Percentiles rank a stretch among this genome's conserved stretches.
phyloP scores from a whole-genome alignment of 2,329 filamentous ascomycete genomes.

The Didymella pomorum region DNA sequence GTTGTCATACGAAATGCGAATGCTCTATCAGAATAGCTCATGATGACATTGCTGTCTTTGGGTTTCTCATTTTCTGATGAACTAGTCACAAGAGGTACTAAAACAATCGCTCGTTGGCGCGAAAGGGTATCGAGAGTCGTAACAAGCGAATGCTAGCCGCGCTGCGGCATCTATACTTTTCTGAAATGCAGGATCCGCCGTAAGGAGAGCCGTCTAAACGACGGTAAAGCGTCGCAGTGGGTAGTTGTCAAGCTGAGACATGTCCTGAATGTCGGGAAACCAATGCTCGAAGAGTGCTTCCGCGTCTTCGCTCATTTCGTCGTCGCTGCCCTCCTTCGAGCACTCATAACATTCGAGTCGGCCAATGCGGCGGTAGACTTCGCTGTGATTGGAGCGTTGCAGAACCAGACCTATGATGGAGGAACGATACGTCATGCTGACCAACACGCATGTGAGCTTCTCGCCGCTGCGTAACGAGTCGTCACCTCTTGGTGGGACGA shows the following conservation, averaged over 20 bases:
- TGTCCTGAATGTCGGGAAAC: conserved; percentile 49
- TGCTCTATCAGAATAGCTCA: background rate
- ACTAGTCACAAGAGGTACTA: background rate
- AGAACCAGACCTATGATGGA: conserved; percentile 47
- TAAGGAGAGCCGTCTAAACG: conserved; percentile 22
- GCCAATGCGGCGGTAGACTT: conserved; percentile 44
- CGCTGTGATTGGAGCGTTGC: conserved; percentile 30
- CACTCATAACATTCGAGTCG: conserved; percentile 50
- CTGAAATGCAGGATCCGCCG: background rate
- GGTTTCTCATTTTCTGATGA: background rate
- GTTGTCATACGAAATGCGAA: background rate
- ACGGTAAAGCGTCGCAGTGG: conserved; percentile 43
- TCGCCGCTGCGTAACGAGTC: conserved; percentile 40
- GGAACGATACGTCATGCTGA: conserved; percentile 49
- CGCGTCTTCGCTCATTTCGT: conserved; percentile 47
- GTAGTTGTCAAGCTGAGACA: conserved; percentile 46
- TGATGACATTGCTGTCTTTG: background rate
- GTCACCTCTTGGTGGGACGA: conserved; percentile 38
- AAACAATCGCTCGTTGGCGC: conserved; percentile 1
- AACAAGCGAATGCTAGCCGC: conserved; percentile 15
- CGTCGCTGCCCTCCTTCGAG: conserved; percentile 32
- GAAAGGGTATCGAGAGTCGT: conserved; percentile 19
- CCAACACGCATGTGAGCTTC: conserved; percentile 42
- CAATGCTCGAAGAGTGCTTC: conserved; percentile 47
- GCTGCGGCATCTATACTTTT: conserved; percentile 7